Base-by-base conservation (phyloP, 306 rosid species). In the Albizia julibrissin region DNA sequence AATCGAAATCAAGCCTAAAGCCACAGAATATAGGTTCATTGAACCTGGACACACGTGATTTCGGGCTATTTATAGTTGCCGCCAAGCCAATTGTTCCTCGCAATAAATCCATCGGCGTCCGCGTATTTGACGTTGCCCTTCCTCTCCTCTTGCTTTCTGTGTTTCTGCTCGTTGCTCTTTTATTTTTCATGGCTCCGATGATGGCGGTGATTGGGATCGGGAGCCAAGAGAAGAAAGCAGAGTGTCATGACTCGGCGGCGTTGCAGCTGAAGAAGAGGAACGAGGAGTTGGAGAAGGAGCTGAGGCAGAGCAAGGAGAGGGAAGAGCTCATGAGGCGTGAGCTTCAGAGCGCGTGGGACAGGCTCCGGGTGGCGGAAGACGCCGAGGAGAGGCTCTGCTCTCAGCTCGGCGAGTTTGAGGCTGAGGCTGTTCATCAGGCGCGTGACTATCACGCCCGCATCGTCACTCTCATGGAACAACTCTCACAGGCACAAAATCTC, bases 331-430 rank as follows among this genome's bases (percentile, higher is more conserved):
- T 91, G 99, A 89, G 49, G 68, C 59, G 68, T 2, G 84, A 95
- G 81, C 83, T 95, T 2, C 80, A 82, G 34, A 87, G 82, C 75
- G 80, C 87, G 21, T 82, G 86, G 59, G 87, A 92, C 77, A 89
- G 97, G 87, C 90, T 95, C 29, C 87, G 90, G 42, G 87, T 95
- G 44, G 93, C 96, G 10, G 99, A 95, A 80, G 99, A 93, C 5
- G 99, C 91, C 0, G 99, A 95, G 82, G 99, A 95, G 94, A 88
- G 93, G 50, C 97, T 95, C 52, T 95, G 97, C 76, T 91, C 90
- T 0, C 99, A 95, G 91, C 91, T 95, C 33, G 97, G 98, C 0
- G 99, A 95, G 72, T 86, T 95, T 0, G 99, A 95, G 46, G 98
- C 97, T 0, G 98, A 95, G 85, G 86, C 98, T 0, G 86, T 95